Evolutionary conservation across 2,329 filamentous ascomycete genomes (phyloP), one percentile per base, ranked within the genome.

Genomic region (Colletotrichum chlorophyti): DNA sequence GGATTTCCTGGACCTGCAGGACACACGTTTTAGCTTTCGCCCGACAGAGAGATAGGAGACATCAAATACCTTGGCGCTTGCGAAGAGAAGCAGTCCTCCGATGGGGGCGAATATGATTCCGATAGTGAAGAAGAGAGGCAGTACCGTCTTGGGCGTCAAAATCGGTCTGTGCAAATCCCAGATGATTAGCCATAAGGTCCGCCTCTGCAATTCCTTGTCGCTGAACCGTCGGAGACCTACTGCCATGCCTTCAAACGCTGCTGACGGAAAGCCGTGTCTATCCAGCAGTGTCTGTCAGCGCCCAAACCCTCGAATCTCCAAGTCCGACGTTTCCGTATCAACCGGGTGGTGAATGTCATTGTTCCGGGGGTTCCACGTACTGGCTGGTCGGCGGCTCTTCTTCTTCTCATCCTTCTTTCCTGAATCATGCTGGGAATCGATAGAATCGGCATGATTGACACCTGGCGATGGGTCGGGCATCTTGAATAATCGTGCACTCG

Each of bases 221-320:
- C 21, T 38, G 58, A 53, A 23, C 62, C 58, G 43, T 63, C 52
- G 73, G 65, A 41, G 37, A 85, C 92, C 76, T 82, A 96, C 90
- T 99, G 95, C 95, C 95, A 99, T 79, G 95, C 95, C 79, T 98
- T 97, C 75, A 99, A 79, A 72, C 95, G 88, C 77, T 99, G 95
- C 74, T 99, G 95, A 68, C 95, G 86, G 73, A 98, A 99, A 10
- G 95, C 95, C 59, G 94, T 98, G 79, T 98, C 92, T 96, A 70
- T 53, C 48, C 15, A 45, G 27, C 17, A 15, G 24, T 11, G 10
- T 17, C 11, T 54, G 26, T 62, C 31, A 63, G 63, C 37, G 49
- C 40, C 24, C 9, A 26, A 2, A 7, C 32, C 26, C 11, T 60
- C 29, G 19, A 14, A 26, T n/a, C 17, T 27, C 8, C 5, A 15